A percentile compares a stretch with the other conserved stretches of the same genome.
phyloP scores from a whole-genome alignment of 805 yeast species.

The Pichia cephalocereana region DNA sequence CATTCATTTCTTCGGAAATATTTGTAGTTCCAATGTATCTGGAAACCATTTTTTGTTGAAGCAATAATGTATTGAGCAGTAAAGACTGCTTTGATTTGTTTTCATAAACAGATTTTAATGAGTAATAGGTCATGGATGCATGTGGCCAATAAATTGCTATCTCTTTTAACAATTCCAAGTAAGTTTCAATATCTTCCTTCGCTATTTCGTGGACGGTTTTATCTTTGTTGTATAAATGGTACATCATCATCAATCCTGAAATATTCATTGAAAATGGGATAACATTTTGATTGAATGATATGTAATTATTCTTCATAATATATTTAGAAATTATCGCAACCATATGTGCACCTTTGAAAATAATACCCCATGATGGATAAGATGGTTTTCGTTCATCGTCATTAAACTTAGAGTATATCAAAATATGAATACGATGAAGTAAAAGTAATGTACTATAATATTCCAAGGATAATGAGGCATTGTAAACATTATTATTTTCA shows the following conservation, averaged over 20 bases:
- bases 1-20: neutral
- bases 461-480: constrained; percentile 53
- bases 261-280: constrained; percentile 44
- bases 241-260: constrained; percentile 63
- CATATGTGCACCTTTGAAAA: constrained; percentile 74
- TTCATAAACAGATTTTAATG: constrained; percentile 35
- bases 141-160: constrained; percentile 46
- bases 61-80: neutral
- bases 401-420: constrained; percentile 24
- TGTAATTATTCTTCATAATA: constrained; percentile 45
- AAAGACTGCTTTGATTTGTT: constrained; percentile 19
- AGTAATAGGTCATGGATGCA: constrained; percentile 39
- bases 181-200: constrained; percentile 14
- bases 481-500: constrained; percentile 20
- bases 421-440: constrained; percentile 60
- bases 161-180: constrained; percentile 26
- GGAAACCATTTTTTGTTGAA: neutral
- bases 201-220: constrained; percentile 18
- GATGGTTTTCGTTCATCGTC: constrained; percentile 11
- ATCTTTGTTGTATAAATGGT: constrained; percentile 39
- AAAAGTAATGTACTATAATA: constrained; percentile 67
- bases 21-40: neutral
- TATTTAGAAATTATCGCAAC: constrained; percentile 55
- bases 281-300: constrained; percentile 25
- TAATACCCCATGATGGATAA: constrained; percentile 70